Base-by-base conservation (phyloP, 2,329 filamentous ascomycete genomes). In the Aotearoamyces nothofagi region DNA sequence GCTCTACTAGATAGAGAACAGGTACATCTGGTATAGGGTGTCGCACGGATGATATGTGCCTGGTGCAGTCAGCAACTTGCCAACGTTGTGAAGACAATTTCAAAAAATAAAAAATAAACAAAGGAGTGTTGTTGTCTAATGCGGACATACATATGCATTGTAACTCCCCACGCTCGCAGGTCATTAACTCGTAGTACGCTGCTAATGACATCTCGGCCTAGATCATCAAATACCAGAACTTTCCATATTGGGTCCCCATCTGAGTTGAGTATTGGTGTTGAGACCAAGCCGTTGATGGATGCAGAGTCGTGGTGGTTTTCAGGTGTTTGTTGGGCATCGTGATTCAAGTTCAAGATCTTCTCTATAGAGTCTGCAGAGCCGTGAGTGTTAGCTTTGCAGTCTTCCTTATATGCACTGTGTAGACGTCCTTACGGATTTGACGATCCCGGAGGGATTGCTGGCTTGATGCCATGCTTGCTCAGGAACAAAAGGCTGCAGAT, bases 241-340 rank as follows among this genome's bases (percentile, higher is more conserved):
- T 96, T 96, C 87, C 87, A 96, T 58, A 94, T 86, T 1, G 87
- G 86, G 46, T 92, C 82, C 38, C 86, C 84, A 43, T 92, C 78
- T 26, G 81, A 67, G 42, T 84, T 84, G 36, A 93, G 60, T 30
- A 94, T 79, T 10, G 82, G 78, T n/a, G 76, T 75, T 20, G 76
- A 68, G 31, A 77, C 58, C 7, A 77, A 55, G 28, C 73, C 75
- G 46, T 75, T 76, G 17, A 54, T 47, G 32, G 68, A 60, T 25
- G 68, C 58, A 22, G 64, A 52, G 33, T 84, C 78, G 34, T 80
- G 67, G 27, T 66, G 58, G 32, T 69, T 63, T 41, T 66, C 65
- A 33, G 66, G 45, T 30, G 55, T 43, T 34, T 64, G 53, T 51
- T 40, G 69, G 48, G 58, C 66, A 36, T 57, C 66, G 47, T 90